Evolutionary conservation across 2,329 filamentous ascomycete species (phyloP), one percentile per base, ranked within the genome.

Genomic region (Myriosclerotinia curreyana): DNA sequence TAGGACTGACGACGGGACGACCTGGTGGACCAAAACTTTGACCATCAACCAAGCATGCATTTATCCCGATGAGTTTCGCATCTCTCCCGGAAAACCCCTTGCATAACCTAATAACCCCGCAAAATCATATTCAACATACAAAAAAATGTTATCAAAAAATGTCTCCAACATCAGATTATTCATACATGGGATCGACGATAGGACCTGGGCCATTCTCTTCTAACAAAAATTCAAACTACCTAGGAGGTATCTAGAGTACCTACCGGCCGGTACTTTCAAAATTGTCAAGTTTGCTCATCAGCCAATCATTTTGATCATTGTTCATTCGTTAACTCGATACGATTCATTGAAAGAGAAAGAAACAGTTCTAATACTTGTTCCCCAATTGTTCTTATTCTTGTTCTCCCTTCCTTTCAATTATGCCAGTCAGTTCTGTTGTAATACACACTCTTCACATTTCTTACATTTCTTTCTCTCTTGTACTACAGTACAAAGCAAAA

Each of bases 401-500:
- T 42, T 44, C 31, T 40, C 28, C 25, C 34, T 31, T 3, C 28
- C 28, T 31, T 61, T 36, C 48, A 28, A 25, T 31, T 42, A 14
- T 15, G 15, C 28, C 38, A 62, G 48, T 36, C 28, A 25, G n/a
- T 48, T n/a, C 20, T 34, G 15, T 25, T 34, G 50, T 58, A 44
- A 52, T 28, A n/a, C 46, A 15, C 20, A n/a, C 4, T n/a, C 36
- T 36, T n/a, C 14, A 38, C 5, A 9, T n/a, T 28, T 15, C 17
- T n/a, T 22, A 9, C 9, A 11, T 46, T n/a, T 34, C 25, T 60
- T 52, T 31, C 46, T 62, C 38, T 44, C 49, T 40, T 20, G 20
- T 25, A 59, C 44, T 59, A 59, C 61, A 59, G 53, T 59, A 59
- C 61, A 64, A 64, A 64, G 44, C 20, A 42, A 62, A 44, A 51